Percentiles rank a stretch among this genome's conserved stretches.
These are phyloP conservation scores for Neonectria coccinea DNA, from an alignment of 2,329 filamentous ascomycete species.

Conservation along the genomic window DNA sequence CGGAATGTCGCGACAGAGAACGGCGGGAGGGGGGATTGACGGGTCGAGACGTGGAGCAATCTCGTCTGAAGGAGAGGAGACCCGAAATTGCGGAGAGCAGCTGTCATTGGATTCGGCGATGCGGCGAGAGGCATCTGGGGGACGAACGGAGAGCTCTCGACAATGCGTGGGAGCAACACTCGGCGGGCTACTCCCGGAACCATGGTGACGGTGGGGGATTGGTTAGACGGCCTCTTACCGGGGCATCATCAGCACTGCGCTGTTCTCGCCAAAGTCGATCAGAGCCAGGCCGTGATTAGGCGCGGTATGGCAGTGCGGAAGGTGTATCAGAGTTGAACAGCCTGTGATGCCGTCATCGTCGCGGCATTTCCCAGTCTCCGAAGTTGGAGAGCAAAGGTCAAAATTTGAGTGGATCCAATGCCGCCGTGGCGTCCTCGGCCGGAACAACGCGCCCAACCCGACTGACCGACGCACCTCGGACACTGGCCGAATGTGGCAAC, in stretches of 20 bases:
- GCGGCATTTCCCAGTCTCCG: conserved; percentile 50
- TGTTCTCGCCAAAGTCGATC: conserved; percentile 29
- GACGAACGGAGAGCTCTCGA: conserved; percentile 47
- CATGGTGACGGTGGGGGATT: conserved; percentile 55
- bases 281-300: conserved; percentile 19
- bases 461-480: conserved; percentile 33
- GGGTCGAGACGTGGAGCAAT: conserved; percentile 33
- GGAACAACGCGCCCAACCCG: conserved; percentile 38
- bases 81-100: conserved; percentile 34
- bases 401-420: conserved; percentile 41
- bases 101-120: conserved; percentile 39
- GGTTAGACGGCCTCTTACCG: conserved; percentile 41
- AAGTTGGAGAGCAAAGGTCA: conserved; percentile 39
- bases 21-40: conserved; percentile 40
- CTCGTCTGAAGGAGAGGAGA: conserved; percentile 34
- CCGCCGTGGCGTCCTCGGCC: conserved; percentile 37
- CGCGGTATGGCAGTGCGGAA: conserved; percentile 29
- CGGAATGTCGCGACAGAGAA: conserved; percentile 44
- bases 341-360: conserved; percentile 51
- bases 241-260: conserved; percentile 47
- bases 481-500: conserved; percentile 24
- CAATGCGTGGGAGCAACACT: conserved; percentile 61
- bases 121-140: conserved; percentile 40
- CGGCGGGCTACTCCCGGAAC: conserved; percentile 62
- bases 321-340: conserved; percentile 38